Evolutionary conservation across 768 basidiomycete species (phyloP), one percentile per base, ranked within the genome.

Genomic region (Hortiboletus flavorubellus): DNA sequence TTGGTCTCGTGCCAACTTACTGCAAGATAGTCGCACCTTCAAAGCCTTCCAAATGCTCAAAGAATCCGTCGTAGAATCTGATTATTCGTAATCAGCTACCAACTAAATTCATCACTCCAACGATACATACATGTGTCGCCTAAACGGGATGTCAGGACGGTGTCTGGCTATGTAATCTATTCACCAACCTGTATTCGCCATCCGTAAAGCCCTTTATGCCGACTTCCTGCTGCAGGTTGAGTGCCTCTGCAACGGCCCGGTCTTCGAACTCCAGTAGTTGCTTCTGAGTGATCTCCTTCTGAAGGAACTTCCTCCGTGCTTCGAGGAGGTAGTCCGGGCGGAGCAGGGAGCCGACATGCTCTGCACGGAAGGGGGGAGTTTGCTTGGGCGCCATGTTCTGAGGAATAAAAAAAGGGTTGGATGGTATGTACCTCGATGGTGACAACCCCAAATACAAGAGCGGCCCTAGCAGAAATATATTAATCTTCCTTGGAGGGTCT

Each of bases 261-360:
- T 78, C 74, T 64, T 79, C 77, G n/a, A 73, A 53, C 8, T 51
- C 64, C n/a, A 51, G 56, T 0, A 79, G 67, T 54, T 78, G 71
- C 48, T 71, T 73, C 5, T 45, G 50, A 1, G 69, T 68, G 51
- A 69, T 56, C 53, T 72, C 68, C 38, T 70, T 68, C 26, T 55
- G 63, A 34, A 77, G 75, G 46, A 73, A 71, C 39, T 67, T 63
- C 34, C 46, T 67, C 30, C 75, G 68, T 51, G 71, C 73, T 46
- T 73, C 59, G 21, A 78, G 73, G 12, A 78, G 72, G 51, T 68
- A 60, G 8, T 59, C 54, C n/a, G 78, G 78, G 9, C 78, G 73
- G 53, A 77, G 76, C 37, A 79, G 64, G 8, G 76, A 78, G 34
- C 78, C 78, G 11, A 77, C 55, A 58, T 78, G 78, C 51, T 78